phyloP scores from a whole-genome alignment of 495 filamentous ascomycete species.

The Neurospora terricola region DNA sequence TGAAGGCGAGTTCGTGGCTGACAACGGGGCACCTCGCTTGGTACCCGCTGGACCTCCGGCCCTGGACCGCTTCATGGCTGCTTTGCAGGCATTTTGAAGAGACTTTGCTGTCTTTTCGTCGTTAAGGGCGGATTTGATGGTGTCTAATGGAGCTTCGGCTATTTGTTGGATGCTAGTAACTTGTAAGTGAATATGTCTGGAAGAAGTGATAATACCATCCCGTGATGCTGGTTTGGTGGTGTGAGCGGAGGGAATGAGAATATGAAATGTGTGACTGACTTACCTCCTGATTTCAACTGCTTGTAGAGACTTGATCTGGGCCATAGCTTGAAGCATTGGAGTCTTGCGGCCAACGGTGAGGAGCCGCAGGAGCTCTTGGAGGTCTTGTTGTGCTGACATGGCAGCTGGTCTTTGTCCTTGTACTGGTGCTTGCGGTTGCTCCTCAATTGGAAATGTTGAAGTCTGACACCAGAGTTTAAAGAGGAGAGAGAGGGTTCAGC shows the following conservation, averaged over 20 bases:
- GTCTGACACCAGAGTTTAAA: not conserved
- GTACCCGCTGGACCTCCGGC: slow-evolving; percentile 5
- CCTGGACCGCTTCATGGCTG: slow-evolving; percentile 36
- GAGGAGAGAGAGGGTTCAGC: not conserved
- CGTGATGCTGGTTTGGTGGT: not conserved
- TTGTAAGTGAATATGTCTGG: not conserved
- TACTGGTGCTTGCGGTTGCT: not conserved
- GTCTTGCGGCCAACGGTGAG: slow-evolving; percentile 63
- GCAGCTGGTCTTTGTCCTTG: not conserved
- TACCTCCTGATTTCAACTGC: slow-evolving; percentile 53
- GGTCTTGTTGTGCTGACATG: slow-evolving; percentile 47
- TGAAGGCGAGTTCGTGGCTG: slow-evolving; percentile 4
- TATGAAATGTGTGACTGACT: not conserved
- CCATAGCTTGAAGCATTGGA: slow-evolving; percentile 59
- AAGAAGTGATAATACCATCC: not conserved
- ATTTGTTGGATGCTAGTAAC: slow-evolving; percentile 47
- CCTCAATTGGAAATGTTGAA: not conserved
- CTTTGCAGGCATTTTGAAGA: slow-evolving; percentile 60
- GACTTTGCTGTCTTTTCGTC: slow-evolving; percentile 64
- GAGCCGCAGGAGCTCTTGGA: slow-evolving; percentile 67
- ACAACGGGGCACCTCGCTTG: slow-evolving; percentile 27
- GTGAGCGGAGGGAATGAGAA: not conserved
- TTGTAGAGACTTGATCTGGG: slow-evolving; percentile 58
- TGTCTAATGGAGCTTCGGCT: slow-evolving; percentile 44
- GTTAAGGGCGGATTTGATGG: slow-evolving; percentile 48